Evolutionary conservation across 805 yeast species (phyloP), one percentile per base, ranked within the genome.

Genomic region (Metschnikowia lochheadii): DNA sequence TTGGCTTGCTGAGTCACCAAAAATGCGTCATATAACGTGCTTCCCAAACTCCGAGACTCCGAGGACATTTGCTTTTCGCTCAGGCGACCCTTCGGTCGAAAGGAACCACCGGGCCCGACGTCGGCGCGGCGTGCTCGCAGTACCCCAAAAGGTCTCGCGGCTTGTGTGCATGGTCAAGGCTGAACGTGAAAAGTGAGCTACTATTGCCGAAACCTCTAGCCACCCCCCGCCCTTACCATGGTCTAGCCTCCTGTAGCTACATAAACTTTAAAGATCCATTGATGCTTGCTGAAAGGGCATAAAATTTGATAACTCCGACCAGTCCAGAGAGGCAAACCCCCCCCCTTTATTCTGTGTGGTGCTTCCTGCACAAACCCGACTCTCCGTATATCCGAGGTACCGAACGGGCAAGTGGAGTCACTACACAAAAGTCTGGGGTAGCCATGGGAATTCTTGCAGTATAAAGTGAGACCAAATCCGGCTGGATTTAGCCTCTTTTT

Each of bases 361-460:
- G 39, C 8, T 14, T 20, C 48, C 56, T 51, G 51, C 51, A 49
- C 45, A 42, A 39, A 40, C 40, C 48, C 35, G 53, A 47, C 34
- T 32, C 42, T 39, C 48, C 53, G 54, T 34, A 44, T 46, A 53
- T 50, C 55, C 52, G 55, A 51, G 56, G 54, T 33, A 29, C 34
- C 29, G 49, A 32, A 49, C 50, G 48, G 49, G 49, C 39, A 23
- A 21, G 45, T 29, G 40, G 35, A 41, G 50, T 39, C 11, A 21
- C 37, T 44, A 21, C 43, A 44, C 50, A 51, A 34, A 47, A 49
- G 44, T 53, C 51, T 53, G 56, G 56, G 56, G 56, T 53, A 53
- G 32, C 17, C 17, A 38, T 36, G 49, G 23, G 48, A 5, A 29
- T 38, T 26, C 38, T 36, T 20, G 32, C 40, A 36, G 51, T 51